Conservation (phyloP, 2,329 filamentous ascomycete species). For the Aspergillus spinulosporus region DNA sequence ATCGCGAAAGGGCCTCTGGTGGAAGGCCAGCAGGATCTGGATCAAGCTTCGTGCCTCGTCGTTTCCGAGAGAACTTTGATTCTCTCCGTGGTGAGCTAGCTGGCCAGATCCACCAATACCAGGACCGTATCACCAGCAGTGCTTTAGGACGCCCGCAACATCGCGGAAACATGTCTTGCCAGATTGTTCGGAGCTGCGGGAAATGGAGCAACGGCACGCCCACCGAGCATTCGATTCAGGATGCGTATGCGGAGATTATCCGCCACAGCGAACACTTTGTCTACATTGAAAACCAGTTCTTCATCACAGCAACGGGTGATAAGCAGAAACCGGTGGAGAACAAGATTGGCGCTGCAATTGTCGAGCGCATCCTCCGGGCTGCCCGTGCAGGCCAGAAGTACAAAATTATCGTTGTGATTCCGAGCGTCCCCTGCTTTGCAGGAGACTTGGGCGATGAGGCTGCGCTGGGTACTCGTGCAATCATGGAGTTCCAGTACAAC, state of each 20-base stretch:
- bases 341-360: slow-evolving; percentile 85
- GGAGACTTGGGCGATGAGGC: slow-evolving; percentile 83
- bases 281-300: slow-evolving; percentile 99
- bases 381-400: slow-evolving; percentile 83
- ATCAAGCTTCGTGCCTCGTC: slow-evolving; percentile 30
- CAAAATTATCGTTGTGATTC: slow-evolving; percentile 84
- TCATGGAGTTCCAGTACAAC: slow-evolving; percentile 99
- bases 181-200: slow-evolving; percentile 71
- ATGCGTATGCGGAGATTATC: slow-evolving; percentile 83
- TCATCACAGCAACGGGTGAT: slow-evolving; percentile 90
- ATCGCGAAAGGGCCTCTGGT: slow-evolving; percentile 30
- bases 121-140: slow-evolving; percentile 37
- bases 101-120: slow-evolving; percentile 47
- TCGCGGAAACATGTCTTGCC: slow-evolving; percentile 40
- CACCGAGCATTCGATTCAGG: slow-evolving; percentile 77
- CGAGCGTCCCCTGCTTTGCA: slow-evolving; percentile 88
- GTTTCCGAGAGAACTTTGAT: slow-evolving; percentile 42
- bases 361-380: slow-evolving; percentile 82
- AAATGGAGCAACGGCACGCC: slow-evolving; percentile 96
- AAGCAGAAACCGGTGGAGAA: slow-evolving; percentile 85
- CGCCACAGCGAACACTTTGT: slow-evolving; percentile 85
- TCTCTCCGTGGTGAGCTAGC: slow-evolving; percentile 43
- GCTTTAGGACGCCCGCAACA: slow-evolving; percentile 20
- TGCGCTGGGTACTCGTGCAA: slow-evolving; percentile 82
- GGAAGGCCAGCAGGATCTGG: slow-evolving; percentile 4